These are phyloP conservation scores for Skeletonema marinoi DNA, from an alignment of 108 stramenopile genomes.

Conservation along the genomic window DNA sequence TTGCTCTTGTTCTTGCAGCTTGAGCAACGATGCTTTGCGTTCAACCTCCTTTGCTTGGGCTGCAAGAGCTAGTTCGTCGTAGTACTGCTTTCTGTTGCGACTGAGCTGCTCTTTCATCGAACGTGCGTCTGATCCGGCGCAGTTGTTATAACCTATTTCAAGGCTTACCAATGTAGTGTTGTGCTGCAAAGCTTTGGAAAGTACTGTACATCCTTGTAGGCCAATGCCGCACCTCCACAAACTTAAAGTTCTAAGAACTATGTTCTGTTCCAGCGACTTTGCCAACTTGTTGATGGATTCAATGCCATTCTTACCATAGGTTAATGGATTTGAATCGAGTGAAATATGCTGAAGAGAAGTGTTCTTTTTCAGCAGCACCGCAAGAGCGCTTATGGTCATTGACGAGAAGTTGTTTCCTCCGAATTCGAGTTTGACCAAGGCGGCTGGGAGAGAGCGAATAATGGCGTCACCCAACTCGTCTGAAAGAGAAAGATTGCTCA, in stretches of 20 bases:
- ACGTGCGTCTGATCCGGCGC: conserved; percentile 4
- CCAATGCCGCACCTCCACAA: conserved; percentile 47
- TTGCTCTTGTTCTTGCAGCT: background rate
- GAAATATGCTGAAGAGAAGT: conserved; percentile 10
- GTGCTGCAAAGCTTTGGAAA: conserved; percentile 26
- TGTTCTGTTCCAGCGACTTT: conserved; percentile 17
- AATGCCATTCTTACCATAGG: conserved; percentile 6
- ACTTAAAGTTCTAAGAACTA: conserved; percentile 22
- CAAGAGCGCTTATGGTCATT: conserved; percentile 16
- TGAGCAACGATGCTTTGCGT: background rate
- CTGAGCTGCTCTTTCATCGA: conserved; percentile 16
- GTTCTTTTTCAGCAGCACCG: conserved; percentile 27
- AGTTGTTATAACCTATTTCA: conserved; percentile 46
- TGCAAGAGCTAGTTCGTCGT: conserved; percentile 1
- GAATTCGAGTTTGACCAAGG: conserved; percentile 32
- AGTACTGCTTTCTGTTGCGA: conserved; percentile 7
- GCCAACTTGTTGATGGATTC: conserved; percentile 36
- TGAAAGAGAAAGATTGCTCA: conserved; percentile 32
- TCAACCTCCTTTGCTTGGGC: conserved; percentile 12
- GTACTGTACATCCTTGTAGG: conserved; percentile 11
- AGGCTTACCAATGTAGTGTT: conserved; percentile 30
- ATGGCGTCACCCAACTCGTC: conserved; percentile 37
- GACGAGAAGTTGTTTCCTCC: conserved; percentile 37
- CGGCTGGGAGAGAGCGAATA: conserved; percentile 13
- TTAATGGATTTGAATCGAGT: conserved; percentile 41